Evolutionary conservation across 2,329 filamentous ascomycete species (phyloP).

Genomic region (Fusarium torreyae): DNA sequence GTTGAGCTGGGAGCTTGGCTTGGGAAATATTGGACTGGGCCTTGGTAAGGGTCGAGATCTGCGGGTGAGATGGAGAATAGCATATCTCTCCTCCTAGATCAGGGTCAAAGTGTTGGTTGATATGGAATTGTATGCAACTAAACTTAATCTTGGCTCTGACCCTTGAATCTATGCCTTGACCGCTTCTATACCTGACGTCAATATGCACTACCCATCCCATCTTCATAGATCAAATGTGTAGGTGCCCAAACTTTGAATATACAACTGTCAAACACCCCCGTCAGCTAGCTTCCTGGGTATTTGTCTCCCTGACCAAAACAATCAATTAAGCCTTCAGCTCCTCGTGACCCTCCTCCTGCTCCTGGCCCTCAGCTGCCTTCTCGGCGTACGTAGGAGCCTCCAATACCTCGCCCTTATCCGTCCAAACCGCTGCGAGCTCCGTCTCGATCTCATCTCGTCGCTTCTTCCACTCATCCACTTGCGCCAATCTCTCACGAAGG

Average conservation of each 20-base stretch:
- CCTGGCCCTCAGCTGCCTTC: slow-evolving; percentile 32
- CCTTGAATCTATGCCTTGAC: slow-evolving; percentile 20
- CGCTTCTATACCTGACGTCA: slow-evolving; percentile 8
- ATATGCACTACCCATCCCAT: not conserved
- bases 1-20: slow-evolving; percentile 34
- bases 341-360: slow-evolving; percentile 18
- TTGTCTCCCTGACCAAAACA: slow-evolving; percentile 14
- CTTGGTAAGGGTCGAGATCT: not conserved
- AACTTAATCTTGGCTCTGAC: slow-evolving; percentile 9
- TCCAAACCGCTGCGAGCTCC: slow-evolving; percentile 79
- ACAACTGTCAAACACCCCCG: slow-evolving; percentile 23
- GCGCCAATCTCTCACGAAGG: slow-evolving; percentile 81
- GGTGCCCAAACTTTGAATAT: slow-evolving; percentile 11
- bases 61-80: slow-evolving; percentile 26
- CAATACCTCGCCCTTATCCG: slow-evolving; percentile 65
- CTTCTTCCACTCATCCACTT: slow-evolving; percentile 87
- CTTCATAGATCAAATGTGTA: slow-evolving; percentile 20
- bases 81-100: slow-evolving; percentile 12
- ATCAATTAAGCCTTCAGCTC: slow-evolving; percentile 15
- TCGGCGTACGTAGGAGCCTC: slow-evolving; percentile 63
- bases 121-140: slow-evolving; percentile 4
- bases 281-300: slow-evolving; percentile 18
- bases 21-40: slow-evolving; percentile 25
- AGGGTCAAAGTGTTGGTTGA: slow-evolving; percentile 3
- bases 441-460: slow-evolving; percentile 85